Evolutionary conservation across 139 green algal species (phyloP).

Genomic region (Pseudopediastrum boryanum): DNA sequence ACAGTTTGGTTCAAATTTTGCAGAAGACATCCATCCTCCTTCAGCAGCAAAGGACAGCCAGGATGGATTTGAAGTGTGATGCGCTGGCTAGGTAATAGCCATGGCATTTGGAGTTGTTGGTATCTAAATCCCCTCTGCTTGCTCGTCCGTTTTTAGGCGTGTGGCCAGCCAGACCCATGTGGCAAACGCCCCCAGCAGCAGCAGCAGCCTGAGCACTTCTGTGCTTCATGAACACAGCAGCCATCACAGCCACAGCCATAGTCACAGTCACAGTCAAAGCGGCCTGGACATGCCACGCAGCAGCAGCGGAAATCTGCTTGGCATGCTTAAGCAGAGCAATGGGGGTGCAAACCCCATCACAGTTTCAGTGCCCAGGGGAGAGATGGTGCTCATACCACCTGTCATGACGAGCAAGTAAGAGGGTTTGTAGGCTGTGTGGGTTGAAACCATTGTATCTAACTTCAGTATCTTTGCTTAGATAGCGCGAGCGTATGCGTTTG

Average conservation of each 20-base stretch:
- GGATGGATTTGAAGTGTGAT: too few species aligned
- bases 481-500: too few species aligned
- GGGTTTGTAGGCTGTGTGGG: too few species aligned
- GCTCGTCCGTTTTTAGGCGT: conserved; percentile 3
- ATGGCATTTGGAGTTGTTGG: neutral
- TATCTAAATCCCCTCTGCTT: neutral
- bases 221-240: conserved; percentile 24
- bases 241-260: neutral
- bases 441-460: too few species aligned
- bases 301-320: neutral
- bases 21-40: neutral
- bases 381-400: neutral
- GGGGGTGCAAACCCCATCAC: neutral
- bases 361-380: neutral
- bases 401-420: too few species aligned
- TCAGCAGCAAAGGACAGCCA: too few species aligned
- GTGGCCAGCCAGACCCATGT: conserved; percentile 33
- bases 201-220: conserved; percentile 21
- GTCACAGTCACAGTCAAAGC: neutral
- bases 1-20: neutral
- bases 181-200: conserved; percentile 31
- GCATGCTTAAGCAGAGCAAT: neutral
- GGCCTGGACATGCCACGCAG: conserved; percentile 8
- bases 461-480: too few species aligned
- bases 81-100: too few species aligned